phyloP scores from a whole-genome alignment of 192 early-diverging fungal genomes.

The Dimargaris verticillata region DNA sequence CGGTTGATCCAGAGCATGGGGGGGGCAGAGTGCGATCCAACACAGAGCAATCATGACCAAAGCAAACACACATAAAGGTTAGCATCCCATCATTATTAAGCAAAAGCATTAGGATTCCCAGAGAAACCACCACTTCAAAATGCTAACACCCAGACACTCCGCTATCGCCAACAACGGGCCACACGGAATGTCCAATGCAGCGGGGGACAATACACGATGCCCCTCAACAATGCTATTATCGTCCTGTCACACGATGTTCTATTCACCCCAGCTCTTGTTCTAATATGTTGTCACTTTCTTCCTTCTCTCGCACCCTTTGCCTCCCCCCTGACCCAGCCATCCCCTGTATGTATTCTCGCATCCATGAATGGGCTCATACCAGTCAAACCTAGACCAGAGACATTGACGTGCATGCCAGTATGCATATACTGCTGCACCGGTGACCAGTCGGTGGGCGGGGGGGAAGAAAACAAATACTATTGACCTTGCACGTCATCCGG shows the following conservation, averaged over 20 bases:
- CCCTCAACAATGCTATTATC: too few species aligned
- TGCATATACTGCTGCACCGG: not conserved
- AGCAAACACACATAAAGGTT: not conserved
- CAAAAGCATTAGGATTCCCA: not conserved
- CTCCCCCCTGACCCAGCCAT: too few species aligned
- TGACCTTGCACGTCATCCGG: not conserved
- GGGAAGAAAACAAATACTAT: not conserved
- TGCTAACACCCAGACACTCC: not conserved
- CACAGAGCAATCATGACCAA: not conserved
- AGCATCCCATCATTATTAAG: not conserved
- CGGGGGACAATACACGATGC: too few species aligned
- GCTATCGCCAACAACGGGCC: not conserved
- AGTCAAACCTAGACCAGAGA: too few species aligned
- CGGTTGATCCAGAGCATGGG: not conserved
- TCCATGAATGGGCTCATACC: too few species aligned
- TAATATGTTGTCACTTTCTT: too few species aligned
- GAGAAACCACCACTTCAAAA: not conserved
- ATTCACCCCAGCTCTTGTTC: too few species aligned
- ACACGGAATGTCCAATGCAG: too few species aligned
- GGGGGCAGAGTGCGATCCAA: not conserved
- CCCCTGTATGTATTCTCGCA: too few species aligned
- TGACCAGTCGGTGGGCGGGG: not conserved
- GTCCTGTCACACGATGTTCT: too few species aligned
- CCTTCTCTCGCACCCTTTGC: too few species aligned
- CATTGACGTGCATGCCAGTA: too few species aligned